Percentiles rank a stretch among this genome's conserved stretches.
These are phyloP conservation scores for Brassica rapa DNA, from an alignment of 345 rosid species.

Conservation along the genomic window DNA sequence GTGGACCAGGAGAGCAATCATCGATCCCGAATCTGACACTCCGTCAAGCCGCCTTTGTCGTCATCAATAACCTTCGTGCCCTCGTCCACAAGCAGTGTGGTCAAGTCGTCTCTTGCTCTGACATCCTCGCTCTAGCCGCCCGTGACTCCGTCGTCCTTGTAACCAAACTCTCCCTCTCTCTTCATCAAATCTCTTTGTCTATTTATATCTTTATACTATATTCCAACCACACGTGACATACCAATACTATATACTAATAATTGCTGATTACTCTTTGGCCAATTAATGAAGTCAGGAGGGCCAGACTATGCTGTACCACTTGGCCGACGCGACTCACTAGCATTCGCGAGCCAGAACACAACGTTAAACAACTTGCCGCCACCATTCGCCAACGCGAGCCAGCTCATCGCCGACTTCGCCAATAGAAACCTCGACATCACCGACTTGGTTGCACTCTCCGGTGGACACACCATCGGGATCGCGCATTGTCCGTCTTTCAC, in stretches of 20 bases:
- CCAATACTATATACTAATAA: neutral
- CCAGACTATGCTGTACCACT: constrained; percentile 71
- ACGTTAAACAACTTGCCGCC: constrained; percentile 64
- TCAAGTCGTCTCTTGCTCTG: constrained; percentile 56
- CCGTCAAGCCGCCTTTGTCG: constrained; percentile 43
- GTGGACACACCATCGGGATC: constrained; percentile 85
- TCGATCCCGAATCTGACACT: constrained; percentile 60
- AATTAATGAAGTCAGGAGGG: constrained; percentile 64
- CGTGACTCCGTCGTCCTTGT: constrained; percentile 53
- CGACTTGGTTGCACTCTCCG: constrained; percentile 85
- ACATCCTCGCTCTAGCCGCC: constrained; percentile 53
- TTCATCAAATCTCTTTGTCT: neutral
- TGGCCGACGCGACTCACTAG: constrained; percentile 70
- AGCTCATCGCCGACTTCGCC: constrained; percentile 49
- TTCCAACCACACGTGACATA: neutral
- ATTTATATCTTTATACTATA: neutral
- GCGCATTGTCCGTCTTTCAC: constrained; percentile 67
- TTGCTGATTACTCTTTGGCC: neutral
- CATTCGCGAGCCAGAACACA: constrained; percentile 49
- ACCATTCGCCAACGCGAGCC: constrained; percentile 43
- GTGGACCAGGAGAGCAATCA: constrained; percentile 81
- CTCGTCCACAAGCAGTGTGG: constrained; percentile 46
- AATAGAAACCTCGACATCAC: constrained; percentile 55
- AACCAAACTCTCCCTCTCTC: neutral
- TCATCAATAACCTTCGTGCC: constrained; percentile 48